phyloP scores from a whole-genome alignment of 441 rosid genomes.

The Kokia cookei region DNA sequence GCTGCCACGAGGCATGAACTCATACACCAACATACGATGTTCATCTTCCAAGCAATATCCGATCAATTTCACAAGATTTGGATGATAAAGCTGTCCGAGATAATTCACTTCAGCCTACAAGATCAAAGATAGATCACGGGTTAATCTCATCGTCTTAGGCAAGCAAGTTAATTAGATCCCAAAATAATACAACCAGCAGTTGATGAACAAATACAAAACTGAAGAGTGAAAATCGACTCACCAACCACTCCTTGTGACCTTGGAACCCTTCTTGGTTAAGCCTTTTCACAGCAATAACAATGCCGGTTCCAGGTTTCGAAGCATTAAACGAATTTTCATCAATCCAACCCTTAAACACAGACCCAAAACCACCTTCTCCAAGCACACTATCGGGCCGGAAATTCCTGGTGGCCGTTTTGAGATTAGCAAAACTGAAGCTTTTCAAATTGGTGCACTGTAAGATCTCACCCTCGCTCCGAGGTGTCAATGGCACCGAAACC shows the following conservation, averaged over 20 bases:
- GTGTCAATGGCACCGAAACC: conserved; percentile 43
- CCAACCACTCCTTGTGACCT: conserved; percentile 95
- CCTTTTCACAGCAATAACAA: conserved; percentile 77
- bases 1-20: conserved; percentile 92
- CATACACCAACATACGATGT: conserved; percentile 77
- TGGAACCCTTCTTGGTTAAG: conserved; percentile 81
- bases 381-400: conserved; percentile 84
- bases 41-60: conserved; percentile 93
- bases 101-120: conserved; percentile 80
- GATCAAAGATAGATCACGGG: background rate
- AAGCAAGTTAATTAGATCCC: background rate
- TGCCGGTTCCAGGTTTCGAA: conserved; percentile 78
- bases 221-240: conserved; percentile 29
- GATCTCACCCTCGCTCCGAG: conserved; percentile 80
- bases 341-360: conserved; percentile 91
- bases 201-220: background rate
- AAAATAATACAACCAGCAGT: background rate
- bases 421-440: conserved; percentile 56
- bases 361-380: conserved; percentile 97
- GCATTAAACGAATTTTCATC: conserved; percentile 62
- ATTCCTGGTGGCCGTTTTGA: conserved; percentile 72
- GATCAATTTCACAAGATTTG: conserved; percentile 73
- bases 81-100: conserved; percentile 73
- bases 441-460: conserved; percentile 70
- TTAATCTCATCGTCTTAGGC: background rate